Evolutionary conservation across 257 asterid genomes (phyloP).

Genomic region (Nicotiana tomentosiformis): DNA sequence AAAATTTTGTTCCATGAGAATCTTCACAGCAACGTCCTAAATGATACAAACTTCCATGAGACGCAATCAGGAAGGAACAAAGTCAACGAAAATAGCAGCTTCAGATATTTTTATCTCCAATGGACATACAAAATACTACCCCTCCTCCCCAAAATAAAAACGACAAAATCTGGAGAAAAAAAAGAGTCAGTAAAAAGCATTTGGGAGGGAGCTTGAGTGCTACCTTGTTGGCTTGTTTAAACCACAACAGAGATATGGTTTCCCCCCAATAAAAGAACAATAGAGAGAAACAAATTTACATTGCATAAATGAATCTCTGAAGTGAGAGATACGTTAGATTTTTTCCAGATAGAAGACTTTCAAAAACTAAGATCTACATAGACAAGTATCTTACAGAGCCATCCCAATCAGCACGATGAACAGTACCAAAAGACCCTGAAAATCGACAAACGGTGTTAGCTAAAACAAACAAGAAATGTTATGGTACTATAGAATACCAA

Average conservation of each 20-base stretch:
- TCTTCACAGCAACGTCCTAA: slow-evolving; percentile 98
- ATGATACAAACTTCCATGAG: slow-evolving; percentile 16
- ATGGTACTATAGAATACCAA: neutral
- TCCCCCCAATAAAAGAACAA: neutral
- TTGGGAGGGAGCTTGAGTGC: neutral
- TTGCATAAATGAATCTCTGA: neutral
- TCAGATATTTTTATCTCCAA: neutral
- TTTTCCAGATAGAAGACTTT: slow-evolving; percentile 7
- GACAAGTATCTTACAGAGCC: slow-evolving; percentile 71
- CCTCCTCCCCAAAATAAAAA: neutral
- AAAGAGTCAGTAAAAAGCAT: neutral
- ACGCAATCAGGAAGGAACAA: slow-evolving; percentile 2
- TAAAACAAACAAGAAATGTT: slow-evolving; percentile 3
- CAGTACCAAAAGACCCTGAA: slow-evolving; percentile 97
- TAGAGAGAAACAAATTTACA: neutral
- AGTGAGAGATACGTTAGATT: neutral
- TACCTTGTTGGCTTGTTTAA: neutral
- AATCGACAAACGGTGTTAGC: slow-evolving; percentile 15
- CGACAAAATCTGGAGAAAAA: neutral
- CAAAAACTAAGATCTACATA: slow-evolving; percentile 15
- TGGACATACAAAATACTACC: neutral
- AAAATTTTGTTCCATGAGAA: slow-evolving; percentile 94
- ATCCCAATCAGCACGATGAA: slow-evolving; percentile 99
- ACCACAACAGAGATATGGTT: neutral
- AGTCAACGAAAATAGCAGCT: neutral